phyloP scores from a whole-genome alignment of 805 yeast species.

The Komagataella mondaviorum region DNA sequence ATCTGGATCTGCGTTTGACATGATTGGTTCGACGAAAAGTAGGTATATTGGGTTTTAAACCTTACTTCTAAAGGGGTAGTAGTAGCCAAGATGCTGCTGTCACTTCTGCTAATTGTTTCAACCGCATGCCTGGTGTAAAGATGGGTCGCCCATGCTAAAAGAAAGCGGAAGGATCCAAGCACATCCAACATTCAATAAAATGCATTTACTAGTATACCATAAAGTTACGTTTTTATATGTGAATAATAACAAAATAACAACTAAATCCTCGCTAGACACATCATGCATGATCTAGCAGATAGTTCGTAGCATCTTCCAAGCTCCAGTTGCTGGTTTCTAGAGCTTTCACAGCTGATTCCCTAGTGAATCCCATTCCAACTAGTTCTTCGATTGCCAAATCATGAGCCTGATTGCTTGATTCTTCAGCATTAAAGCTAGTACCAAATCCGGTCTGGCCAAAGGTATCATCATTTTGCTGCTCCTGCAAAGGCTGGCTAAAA shows the following conservation, averaged over 20 bases:
- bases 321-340: slow-evolving; percentile 59
- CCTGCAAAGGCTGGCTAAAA: slow-evolving; percentile 4
- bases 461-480: slow-evolving; percentile 8
- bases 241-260: neutral
- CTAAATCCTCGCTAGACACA: neutral
- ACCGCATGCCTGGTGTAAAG: too few relatives aligned
- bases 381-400: slow-evolving; percentile 58
- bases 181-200: neutral
- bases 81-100: neutral
- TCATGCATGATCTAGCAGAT: slow-evolving; percentile 60
- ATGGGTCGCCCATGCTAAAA: too few relatives aligned
- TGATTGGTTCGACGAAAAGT: neutral
- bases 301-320: slow-evolving; percentile 79
- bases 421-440: neutral
- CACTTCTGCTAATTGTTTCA: neutral
- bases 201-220: neutral
- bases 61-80: neutral
- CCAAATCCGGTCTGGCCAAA: neutral
- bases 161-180: too few relatives aligned
- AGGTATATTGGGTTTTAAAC: neutral
- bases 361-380: slow-evolving; percentile 80
- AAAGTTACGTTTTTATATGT: neutral
- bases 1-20: neutral
- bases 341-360: slow-evolving; percentile 53
- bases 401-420: slow-evolving; percentile 13